Percentiles rank a stretch among this genome's conserved stretches.
These are phyloP conservation scores for Fusarium sp. DNA, from an alignment of 2,329 filamentous ascomycete species.

Conservation along the genomic window DNA sequence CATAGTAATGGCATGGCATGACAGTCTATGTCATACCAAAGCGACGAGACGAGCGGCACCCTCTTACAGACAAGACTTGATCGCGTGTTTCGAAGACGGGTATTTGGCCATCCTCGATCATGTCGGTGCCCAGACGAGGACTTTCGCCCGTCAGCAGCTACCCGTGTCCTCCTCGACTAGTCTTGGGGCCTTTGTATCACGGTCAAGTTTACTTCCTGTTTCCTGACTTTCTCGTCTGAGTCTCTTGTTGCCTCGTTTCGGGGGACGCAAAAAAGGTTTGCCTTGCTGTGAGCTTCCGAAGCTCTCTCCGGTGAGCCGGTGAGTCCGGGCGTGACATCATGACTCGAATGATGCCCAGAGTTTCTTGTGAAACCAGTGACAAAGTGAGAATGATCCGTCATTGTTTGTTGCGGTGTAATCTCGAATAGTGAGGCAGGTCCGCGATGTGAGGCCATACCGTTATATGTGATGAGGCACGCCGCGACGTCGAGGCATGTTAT, in stretches of 20 bases:
- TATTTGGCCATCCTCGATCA: neutral
- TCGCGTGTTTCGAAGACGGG: conserved; percentile 4
- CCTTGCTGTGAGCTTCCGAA: conserved; percentile 13
- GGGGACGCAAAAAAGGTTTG: neutral
- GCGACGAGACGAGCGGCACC: neutral
- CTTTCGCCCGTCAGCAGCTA: conserved; percentile 4
- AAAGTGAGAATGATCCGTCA: neutral
- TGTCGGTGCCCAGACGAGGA: conserved; percentile 2
- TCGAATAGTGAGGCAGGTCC: conserved; percentile 1
- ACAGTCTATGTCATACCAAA: neutral
- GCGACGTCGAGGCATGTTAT: neutral
- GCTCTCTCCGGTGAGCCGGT: neutral
- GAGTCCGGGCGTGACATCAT: conserved; percentile 8
- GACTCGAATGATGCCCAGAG: conserved; percentile 12
- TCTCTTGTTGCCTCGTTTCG: neutral
- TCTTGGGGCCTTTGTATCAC: neutral
- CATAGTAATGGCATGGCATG: neutral
- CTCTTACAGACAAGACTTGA: conserved; percentile 7
- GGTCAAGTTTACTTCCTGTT: neutral
- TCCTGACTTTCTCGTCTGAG: neutral
- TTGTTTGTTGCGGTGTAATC: neutral
- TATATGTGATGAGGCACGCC: neutral
- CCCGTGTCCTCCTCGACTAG: conserved; percentile 3
- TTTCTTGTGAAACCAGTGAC: neutral
- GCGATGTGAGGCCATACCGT: neutral